phyloP scores from a whole-genome alignment of 179 eudicot species.

The Beta lomatogona region DNA sequence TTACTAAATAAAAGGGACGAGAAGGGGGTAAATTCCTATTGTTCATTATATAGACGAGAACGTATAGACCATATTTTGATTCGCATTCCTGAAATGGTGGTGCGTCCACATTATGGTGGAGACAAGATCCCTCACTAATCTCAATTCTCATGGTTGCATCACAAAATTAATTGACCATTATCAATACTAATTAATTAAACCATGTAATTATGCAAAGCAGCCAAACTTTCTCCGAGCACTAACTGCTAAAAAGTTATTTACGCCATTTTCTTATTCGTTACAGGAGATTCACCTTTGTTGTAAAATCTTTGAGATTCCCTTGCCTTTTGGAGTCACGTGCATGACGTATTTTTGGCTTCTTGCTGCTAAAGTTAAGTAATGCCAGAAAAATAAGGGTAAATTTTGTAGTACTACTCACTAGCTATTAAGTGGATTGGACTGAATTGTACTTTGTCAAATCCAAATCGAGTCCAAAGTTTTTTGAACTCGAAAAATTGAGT shows the following conservation, averaged over 20 bases:
- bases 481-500: too few species aligned
- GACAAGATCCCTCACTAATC: constrained; percentile 34
- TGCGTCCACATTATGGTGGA: constrained; percentile 26
- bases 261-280: constrained; percentile 15
- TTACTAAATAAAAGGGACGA: too few species aligned
- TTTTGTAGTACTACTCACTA: too few species aligned
- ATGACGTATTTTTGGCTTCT: constrained; percentile 18
- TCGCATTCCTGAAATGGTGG: constrained; percentile 7
- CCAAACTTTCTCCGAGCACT: constrained; percentile 25
- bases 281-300: constrained; percentile 34
- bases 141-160: constrained; percentile 24
- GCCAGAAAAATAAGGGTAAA: background rate
- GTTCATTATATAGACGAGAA: background rate
- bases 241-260: background rate
- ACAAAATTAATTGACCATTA: constrained; percentile 25
- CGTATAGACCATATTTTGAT: background rate
- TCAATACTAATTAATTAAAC: constrained; percentile 4
- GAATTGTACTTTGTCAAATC: too few species aligned
- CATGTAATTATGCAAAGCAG: constrained; percentile 23
- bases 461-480: too few species aligned
- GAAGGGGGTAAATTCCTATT: background rate
- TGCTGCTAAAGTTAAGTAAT: constrained; percentile 17
- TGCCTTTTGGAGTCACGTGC: constrained; percentile 34
- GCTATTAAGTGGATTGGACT: too few species aligned
- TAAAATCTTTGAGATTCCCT: constrained; percentile 34